Base-by-base conservation (phyloP, 148 eudicot genomes). In the Drosera capensis region DNA sequence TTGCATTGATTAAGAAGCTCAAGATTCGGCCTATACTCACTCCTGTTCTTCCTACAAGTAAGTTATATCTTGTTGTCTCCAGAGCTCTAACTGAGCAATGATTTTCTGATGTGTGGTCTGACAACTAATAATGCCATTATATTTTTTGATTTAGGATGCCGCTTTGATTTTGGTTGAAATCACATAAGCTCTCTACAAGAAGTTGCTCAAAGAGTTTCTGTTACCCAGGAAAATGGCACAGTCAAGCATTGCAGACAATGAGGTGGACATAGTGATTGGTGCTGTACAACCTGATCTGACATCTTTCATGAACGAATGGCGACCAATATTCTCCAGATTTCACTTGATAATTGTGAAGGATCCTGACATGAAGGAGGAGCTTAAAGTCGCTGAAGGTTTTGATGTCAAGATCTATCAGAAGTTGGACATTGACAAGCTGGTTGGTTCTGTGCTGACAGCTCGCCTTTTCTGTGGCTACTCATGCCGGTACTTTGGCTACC, bases 401-500 rank as follows among this genome's bases (percentile, higher is more conserved):
- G 40, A 74, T 55, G 34, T 72, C 13, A 58, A 71, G 43, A 43
- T 76, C 55, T 81, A 74, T 53, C 61, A 78, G 3, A 81, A 76
- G 68, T 46, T 78, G 23, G 95, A 81, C 40, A 85, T 81, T 34
- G 79, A 74, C 48, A 60, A 56, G 53, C 24, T 58, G 29, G 71
- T 62, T 21, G 81, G 92, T 17, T 34, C 82, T 12, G 61, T 76
- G 35, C 35, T 76, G 37, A 46, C 60, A 25, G 40, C 72, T 40
- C 45, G 58, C 57, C 72, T 77, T 52, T 85, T 90, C 52, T 73
- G 88, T 30, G 99, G 99, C 40, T 85, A 80, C 54, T 67, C 94
- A 2, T 90, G 99, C 60, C 80, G 99, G n/a, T 81, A 80, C 63
- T 92, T 78, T 54, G 99, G 99, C 52, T 92, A 78, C 63, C 80